Base-by-base conservation (phyloP, 345 rosid species). In the Citrus maxima region DNA sequence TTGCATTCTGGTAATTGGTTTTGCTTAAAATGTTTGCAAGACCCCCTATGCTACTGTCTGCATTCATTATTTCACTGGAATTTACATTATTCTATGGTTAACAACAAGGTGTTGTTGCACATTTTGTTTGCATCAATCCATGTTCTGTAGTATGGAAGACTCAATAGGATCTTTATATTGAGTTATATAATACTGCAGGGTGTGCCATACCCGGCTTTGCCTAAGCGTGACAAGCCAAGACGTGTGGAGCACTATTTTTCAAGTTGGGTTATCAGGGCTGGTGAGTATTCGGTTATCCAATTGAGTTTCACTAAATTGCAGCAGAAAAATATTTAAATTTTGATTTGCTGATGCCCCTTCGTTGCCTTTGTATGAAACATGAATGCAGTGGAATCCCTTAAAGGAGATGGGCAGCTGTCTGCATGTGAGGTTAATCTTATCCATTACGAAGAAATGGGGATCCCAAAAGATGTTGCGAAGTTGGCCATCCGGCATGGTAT, bases 381-480 rank as follows among this genome's bases (percentile, higher is more conserved):
- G 28, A 76, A 81, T 82, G 79, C 88, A 96, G 99, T 94, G 81
- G 98, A 94, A 82, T 93, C 99, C 3, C 89, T 89, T 5, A 94
- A 87, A 85, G 91, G 97, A 75, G 98, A 94, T 79, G 98, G 98
- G 72, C 94, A 88, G 72, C 54, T 79, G 34, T 63, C 97, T 54
- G 98, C 98, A 6, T 94, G 98, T 77, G 99, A 94, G 87, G 98
- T 96, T 14, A 82, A 86, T 37, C 95, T 96, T 24, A 87, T 96
- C 49, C 99, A 96, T 81, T 87, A 84, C 5, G 99, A 96, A 85
- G 99, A 96, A 84, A 93, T 96, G 99, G 98, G 98, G 37, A 94
- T 96, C 81, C 99, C 99, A 28, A 93, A 90, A 90, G 99, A 96
- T 14, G 98, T 96, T 56, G 99, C 98, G 1, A 96, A 94, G 87